A percentile compares a stretch with the other conserved stretches of the same genome.
Conservation (phyloP, 164 flowering plant genomes). For the Nymphaea thermarum region DNA sequence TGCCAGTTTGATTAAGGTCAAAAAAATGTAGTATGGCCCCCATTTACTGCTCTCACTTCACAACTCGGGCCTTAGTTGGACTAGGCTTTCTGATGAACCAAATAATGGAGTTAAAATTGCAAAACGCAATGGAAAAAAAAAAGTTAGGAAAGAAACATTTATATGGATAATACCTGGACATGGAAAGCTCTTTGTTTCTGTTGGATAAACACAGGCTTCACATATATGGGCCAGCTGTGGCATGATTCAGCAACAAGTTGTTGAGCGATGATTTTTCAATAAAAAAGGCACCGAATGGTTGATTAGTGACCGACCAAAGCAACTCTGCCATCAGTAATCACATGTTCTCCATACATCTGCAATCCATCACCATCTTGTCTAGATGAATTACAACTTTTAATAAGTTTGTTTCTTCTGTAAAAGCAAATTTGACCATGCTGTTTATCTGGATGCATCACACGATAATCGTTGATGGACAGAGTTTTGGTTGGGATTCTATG, state of each 20-base stretch:
- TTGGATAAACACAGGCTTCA: neutral
- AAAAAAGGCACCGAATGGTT: too few relatives aligned
- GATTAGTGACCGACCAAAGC: too few relatives aligned
- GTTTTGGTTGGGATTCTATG: too few relatives aligned
- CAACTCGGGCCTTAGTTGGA: neutral
- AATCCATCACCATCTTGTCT: too few relatives aligned
- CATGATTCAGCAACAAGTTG: neutral
- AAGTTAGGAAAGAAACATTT: neutral
- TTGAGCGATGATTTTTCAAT: too few relatives aligned
- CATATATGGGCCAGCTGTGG: neutral
- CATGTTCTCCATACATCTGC: too few relatives aligned
- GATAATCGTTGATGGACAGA: too few relatives aligned
- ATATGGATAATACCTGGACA: neutral
- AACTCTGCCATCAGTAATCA: too few relatives aligned
- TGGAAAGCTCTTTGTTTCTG: neutral
- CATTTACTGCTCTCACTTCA: slow-evolving; percentile 15
- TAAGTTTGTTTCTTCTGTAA: too few relatives aligned
- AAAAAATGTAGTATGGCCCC: slow-evolving; percentile 50
- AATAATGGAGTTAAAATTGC: neutral
- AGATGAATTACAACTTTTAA: too few relatives aligned
- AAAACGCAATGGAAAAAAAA: neutral
- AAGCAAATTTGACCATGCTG: too few relatives aligned
- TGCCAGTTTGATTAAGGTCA: slow-evolving; percentile 33
- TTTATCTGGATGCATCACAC: too few relatives aligned
- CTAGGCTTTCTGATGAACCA: neutral